Evolutionary conservation across 2,329 filamentous ascomycete genomes (phyloP).

Genomic region (Akanthomyces lecanii): DNA sequence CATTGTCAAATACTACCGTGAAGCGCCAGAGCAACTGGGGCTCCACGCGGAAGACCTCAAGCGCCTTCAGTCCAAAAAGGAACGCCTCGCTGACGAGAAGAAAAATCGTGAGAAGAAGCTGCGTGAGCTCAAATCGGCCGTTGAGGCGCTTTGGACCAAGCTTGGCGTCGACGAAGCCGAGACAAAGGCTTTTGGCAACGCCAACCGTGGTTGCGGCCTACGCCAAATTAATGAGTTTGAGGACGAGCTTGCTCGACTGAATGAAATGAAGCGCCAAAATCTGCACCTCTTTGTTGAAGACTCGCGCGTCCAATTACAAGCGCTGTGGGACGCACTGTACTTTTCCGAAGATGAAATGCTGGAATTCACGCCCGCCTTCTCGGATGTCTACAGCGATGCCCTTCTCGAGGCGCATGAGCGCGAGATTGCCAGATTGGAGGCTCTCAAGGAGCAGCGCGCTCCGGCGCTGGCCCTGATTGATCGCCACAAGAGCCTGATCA

Average conservation of each 20-base stretch:
- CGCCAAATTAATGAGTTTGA: constrained; percentile 94
- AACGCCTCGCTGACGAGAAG: constrained; percentile 86
- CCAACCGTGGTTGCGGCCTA: constrained; percentile 85
- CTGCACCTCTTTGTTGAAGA: constrained; percentile 95
- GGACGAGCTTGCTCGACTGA: constrained; percentile 78
- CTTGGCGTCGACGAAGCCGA: constrained; percentile 80
- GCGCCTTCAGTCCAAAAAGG: constrained; percentile 67
- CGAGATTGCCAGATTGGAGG: constrained; percentile 78
- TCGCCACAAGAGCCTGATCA: constrained; percentile 73
- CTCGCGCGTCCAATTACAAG: constrained; percentile 82
- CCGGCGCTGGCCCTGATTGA: constrained; percentile 81
- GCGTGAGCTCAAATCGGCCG: constrained; percentile 67
- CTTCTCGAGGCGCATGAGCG: constrained; percentile 91
- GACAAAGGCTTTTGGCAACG: constrained; percentile 77
- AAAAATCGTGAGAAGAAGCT: constrained; percentile 72
- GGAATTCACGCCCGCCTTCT: constrained; percentile 94
- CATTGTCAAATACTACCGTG: constrained; percentile 85
- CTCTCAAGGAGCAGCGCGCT: constrained; percentile 78
- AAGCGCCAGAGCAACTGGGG: constrained; percentile 89
- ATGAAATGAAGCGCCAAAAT: constrained; percentile 92
- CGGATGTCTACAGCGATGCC: constrained; percentile 94
- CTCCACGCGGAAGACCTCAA: constrained; percentile 82
- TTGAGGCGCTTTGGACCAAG: constrained; percentile 87
- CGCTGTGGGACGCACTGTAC: constrained; percentile 91
- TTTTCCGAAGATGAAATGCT: constrained; percentile 98